Evolutionary conservation across 768 basidiomycete species (phyloP).

Genomic region (Mycena indigotica): DNA sequence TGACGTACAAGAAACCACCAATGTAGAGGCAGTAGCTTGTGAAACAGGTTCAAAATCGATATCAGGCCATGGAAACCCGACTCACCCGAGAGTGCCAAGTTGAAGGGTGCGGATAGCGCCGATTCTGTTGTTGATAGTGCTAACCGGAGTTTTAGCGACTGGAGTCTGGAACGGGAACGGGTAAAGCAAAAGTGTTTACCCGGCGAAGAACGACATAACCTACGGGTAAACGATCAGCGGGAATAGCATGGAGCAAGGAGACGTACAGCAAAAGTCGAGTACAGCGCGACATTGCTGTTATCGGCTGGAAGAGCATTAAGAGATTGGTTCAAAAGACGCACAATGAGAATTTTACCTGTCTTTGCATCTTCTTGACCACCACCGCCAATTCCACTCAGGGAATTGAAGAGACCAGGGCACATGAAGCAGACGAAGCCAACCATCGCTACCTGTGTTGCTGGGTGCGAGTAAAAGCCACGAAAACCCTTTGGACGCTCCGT

Average conservation of each 20-base stretch:
- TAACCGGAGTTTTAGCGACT: slow-evolving; percentile 26
- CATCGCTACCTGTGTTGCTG: slow-evolving; percentile 54
- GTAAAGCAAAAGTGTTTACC: slow-evolving; percentile 45
- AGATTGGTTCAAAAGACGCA: not conserved
- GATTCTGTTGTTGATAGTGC: slow-evolving; percentile 78
- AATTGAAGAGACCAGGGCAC: slow-evolving; percentile 42
- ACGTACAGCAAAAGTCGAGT: slow-evolving; percentile 51
- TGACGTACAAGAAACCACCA: slow-evolving; percentile 66
- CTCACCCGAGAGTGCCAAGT: slow-evolving; percentile 75
- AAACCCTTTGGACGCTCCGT: slow-evolving; percentile 47
- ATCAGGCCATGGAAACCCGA: slow-evolving; percentile 19
- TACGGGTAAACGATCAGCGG: not conserved
- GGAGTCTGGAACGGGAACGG: not conserved
- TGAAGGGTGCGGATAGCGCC: slow-evolving; percentile 76
- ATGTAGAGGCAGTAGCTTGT: slow-evolving; percentile 54
- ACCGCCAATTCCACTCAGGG: slow-evolving; percentile 64
- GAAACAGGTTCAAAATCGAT: not conserved
- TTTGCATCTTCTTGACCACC: slow-evolving; percentile 71
- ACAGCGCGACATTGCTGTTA: slow-evolving; percentile 70
- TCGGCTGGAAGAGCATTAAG: slow-evolving; percentile 32
- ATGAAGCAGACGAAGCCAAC: slow-evolving; percentile 63
- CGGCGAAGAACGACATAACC: slow-evolving; percentile 61
- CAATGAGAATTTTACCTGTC: slow-evolving; percentile 39
- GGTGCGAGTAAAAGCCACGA: slow-evolving; percentile 53
- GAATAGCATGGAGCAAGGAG: slow-evolving; percentile 41